Percentiles rank a stretch among this genome's conserved stretches.
Conservation (phyloP, 768 basidiomycete species). For the Aureoboletus auriporus region DNA sequence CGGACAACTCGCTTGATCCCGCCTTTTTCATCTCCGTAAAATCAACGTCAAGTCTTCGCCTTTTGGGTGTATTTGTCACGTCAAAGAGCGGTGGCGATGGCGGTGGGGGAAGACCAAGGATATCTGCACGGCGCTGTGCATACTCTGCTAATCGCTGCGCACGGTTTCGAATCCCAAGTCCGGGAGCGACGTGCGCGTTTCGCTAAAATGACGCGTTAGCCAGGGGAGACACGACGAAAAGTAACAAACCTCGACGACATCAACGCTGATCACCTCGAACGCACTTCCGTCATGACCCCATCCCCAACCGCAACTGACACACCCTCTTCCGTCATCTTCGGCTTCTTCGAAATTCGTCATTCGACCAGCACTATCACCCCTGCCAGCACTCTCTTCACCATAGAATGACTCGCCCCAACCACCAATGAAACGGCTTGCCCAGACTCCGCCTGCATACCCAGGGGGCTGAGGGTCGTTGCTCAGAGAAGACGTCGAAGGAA, state of each 20-base stretch:
- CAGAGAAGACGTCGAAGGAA: conserved; percentile 24
- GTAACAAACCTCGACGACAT: conserved; percentile 57
- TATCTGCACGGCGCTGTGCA: conserved; percentile 50
- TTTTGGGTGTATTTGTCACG: conserved; percentile 35
- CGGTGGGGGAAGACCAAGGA: conserved; percentile 30
- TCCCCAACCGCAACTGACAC: conserved; percentile 75
- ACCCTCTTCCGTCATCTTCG: conserved; percentile 56
- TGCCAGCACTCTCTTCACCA: conserved; percentile 27
- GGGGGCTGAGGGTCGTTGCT: conserved; percentile 20
- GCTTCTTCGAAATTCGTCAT: conserved; percentile 33
- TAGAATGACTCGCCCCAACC: conserved; percentile 36
- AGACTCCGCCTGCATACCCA: conserved; percentile 28
- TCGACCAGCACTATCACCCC: conserved; percentile 21
- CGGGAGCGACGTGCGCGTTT: conserved; percentile 47
- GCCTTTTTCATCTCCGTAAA: conserved; percentile 20
- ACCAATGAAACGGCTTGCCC: conserved; percentile 40
- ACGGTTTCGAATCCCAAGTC: conserved; percentile 58
- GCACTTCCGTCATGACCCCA: conserved; percentile 75
- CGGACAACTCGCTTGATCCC: conserved; percentile 18
- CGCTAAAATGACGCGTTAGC: conserved; percentile 34
- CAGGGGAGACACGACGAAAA: background rate
- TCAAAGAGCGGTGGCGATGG: conserved; percentile 28
- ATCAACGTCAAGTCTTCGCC: conserved; percentile 20
- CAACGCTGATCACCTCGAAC: conserved; percentile 63
- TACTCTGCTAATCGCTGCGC: conserved; percentile 67